These are phyloP conservation scores for Beauveria scarabaeidicola DNA, from an alignment of 2,329 filamentous ascomycete species.

Conservation along the genomic window DNA sequence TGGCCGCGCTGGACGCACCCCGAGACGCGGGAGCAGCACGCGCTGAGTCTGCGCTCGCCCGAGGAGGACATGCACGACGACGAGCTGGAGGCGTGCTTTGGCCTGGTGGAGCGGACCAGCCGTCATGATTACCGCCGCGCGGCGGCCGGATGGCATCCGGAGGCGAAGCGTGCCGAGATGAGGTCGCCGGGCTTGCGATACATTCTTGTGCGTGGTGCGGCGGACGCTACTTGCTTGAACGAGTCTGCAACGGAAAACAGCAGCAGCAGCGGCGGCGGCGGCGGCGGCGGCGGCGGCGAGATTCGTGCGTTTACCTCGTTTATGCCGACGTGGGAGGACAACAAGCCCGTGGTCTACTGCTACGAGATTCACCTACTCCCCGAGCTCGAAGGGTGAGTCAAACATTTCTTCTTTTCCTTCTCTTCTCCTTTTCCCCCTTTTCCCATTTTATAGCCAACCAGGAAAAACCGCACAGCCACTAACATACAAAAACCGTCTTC, in stretches of 20 bases:
- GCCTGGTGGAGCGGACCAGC: conserved; percentile 55
- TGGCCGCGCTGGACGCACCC: conserved; percentile 45
- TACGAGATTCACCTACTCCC: conserved; percentile 66
- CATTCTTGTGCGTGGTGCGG: conserved; percentile 42
- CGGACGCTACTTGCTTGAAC: background rate
- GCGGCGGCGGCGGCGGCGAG: conserved; percentile 11
- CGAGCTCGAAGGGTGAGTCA: conserved; percentile 44
- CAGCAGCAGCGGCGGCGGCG: background rate
- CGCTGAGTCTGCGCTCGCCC: conserved; percentile 35
- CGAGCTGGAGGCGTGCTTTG: conserved; percentile 46
- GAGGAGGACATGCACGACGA: conserved; percentile 26
- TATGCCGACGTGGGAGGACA: conserved; percentile 63
- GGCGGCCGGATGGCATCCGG: conserved; percentile 52
- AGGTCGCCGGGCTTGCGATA: conserved; percentile 58
- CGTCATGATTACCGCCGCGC: conserved; percentile 55
- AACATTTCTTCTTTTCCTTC: too few species aligned
- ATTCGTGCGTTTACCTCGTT: conserved; percentile 55
- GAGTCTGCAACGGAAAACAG: background rate
- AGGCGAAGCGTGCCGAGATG: conserved; percentile 60
- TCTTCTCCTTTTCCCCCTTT: too few species aligned
- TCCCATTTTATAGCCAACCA: background rate
- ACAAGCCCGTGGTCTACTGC: conserved; percentile 60
- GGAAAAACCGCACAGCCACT: too few species aligned
- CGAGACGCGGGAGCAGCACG: conserved; percentile 30
- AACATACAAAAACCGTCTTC: too few species aligned